Base-by-base conservation (phyloP, 768 basidiomycete species). In the Leucocoprinus leucothites region DNA sequence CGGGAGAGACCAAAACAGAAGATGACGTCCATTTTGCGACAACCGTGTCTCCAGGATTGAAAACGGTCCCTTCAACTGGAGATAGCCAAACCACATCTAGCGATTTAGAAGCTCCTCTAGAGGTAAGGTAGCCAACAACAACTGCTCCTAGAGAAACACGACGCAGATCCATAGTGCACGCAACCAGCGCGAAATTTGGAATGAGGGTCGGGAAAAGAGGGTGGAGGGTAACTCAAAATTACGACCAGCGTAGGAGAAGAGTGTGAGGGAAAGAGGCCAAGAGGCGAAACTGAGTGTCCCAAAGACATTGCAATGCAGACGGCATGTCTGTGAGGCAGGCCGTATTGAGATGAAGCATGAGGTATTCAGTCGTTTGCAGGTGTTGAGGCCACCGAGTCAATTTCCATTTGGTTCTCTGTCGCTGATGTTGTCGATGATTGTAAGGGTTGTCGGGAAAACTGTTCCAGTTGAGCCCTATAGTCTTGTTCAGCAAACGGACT, bases 311-410 rank as follows among this genome's bases (percentile, higher is more conserved):
- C 21, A 34, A 35, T 9, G 16, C 16, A 9, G 19, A 14, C 13
- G 14, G 31, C 40, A 9, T 11, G 19, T 18, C 14, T 6, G n/a
- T 18, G 14, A n/a, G 38, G 41, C 36, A 26, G 25, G 36, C 18
- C 38, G 13, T 14, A 34, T 31, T 54, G 21, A 18, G 41, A 46
- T 22, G 13, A 21, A 51, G 35, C 14, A 6, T 8, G 16, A 5
- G n/a, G 8, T 34, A 14, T 9, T 50, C 47, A 65, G 49, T 69
- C 73, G 18, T 74, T 68, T 53, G 76, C 72, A 9, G 87, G 87
- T 3, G 87, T 89, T 3, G 87, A 89, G 24, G 87, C 87, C 55
- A 82, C 84, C 13, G 87, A 90, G 63, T 90, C 87, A 36, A 89
- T 68, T 60, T 89, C 87, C 80, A 87, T 86, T 58, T 74, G 77